Evolutionary conservation across 1,139 yeast genomes (phyloP).

Genomic region (Zygosaccharomyces sapae): DNA sequence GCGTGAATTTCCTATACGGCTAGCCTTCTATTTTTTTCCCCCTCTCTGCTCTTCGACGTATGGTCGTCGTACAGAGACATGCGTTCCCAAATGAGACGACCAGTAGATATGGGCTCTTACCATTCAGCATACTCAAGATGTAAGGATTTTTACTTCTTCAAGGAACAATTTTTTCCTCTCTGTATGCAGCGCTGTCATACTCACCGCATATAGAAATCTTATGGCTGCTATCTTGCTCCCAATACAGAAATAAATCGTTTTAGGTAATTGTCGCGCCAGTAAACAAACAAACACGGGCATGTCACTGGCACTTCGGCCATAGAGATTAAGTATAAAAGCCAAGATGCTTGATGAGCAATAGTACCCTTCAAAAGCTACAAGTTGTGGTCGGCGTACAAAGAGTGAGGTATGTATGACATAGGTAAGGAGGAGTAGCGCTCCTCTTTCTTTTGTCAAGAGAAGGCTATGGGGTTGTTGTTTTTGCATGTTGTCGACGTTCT

Average conservation of each 20-base stretch:
- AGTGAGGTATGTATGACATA: constrained; percentile 1
- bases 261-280: constrained; percentile 4
- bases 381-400: not conserved
- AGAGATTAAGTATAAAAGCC: not conserved
- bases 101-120: too few relatives aligned
- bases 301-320: not conserved
- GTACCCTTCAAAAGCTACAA: not conserved
- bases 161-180: not conserved
- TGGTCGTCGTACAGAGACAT: too few relatives aligned
- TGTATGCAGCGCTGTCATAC: not conserved
- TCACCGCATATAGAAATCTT: constrained; percentile 3
- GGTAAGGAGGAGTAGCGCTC: not conserved
- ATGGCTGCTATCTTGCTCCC: constrained; percentile 5
- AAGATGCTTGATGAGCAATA: not conserved
- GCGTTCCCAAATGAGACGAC: too few relatives aligned
- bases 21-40: too few relatives aligned
- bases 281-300: constrained; percentile 6
- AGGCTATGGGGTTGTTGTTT: too few relatives aligned
- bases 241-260: not conserved
- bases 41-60: too few relatives aligned
- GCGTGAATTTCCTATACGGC: too few relatives aligned
- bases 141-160: not conserved
- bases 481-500: too few relatives aligned
- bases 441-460: too few relatives aligned
- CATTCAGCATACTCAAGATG: not conserved